Evolutionary conservation across 148 eudicot genomes (phyloP).

Genomic region (Camellia sinensis): DNA sequence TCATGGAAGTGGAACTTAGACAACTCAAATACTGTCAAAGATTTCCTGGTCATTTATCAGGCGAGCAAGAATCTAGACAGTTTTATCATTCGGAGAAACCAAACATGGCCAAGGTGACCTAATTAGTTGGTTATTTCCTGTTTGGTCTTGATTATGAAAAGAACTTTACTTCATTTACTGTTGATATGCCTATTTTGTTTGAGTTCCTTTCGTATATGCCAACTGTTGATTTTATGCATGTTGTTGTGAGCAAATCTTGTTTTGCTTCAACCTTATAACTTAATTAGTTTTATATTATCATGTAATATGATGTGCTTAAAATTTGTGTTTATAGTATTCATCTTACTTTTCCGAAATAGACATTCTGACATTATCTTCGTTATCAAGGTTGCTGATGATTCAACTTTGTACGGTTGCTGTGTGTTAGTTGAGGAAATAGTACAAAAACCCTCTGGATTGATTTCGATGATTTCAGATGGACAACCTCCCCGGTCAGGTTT

Average conservation of each 20-base stretch:
- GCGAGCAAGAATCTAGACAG: neutral
- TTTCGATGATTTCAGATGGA: slow-evolving; percentile 68
- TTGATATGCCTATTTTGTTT: neutral
- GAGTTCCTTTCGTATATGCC: neutral
- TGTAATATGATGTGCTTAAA: neutral
- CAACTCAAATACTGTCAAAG: neutral
- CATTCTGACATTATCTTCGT: slow-evolving; percentile 16
- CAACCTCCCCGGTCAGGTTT: slow-evolving; percentile 46
- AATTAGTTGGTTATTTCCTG: neutral
- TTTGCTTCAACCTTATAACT: neutral
- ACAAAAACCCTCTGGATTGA: slow-evolving; percentile 75
- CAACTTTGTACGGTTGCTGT: slow-evolving; percentile 91
- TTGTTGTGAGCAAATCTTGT: neutral
- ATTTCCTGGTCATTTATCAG: neutral
- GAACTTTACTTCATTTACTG: neutral
- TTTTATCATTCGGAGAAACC: neutral
- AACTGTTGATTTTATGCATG: neutral
- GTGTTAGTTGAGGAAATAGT: slow-evolving; percentile 86
- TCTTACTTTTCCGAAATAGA: neutral
- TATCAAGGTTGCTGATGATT: slow-evolving; percentile 78
- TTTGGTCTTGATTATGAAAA: neutral
- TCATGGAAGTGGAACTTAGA: neutral
- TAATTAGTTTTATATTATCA: neutral
- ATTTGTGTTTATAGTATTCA: neutral
- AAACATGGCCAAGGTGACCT: slow-evolving; percentile 1